Percentiles rank a stretch among this genome's conserved stretches.
These are phyloP conservation scores for Fagus sylvatica DNA, from an alignment of 306 rosid genomes.

Conservation along the genomic window DNA sequence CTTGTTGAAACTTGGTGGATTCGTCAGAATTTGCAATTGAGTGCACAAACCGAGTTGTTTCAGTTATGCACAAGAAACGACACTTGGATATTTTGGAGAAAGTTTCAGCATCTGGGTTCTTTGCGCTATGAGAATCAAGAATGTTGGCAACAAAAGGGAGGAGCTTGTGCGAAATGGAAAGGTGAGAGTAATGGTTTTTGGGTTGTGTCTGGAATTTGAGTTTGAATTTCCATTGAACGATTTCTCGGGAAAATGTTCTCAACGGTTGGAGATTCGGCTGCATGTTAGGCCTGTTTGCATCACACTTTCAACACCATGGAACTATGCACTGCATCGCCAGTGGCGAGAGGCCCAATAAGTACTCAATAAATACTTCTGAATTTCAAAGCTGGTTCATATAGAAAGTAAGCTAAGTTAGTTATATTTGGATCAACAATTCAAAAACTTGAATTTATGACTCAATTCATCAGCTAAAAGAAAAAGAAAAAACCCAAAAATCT, in stretches of 20 bases:
- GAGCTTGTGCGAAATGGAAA: slow-evolving; percentile 1
- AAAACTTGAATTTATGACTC: no score
- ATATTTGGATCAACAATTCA: no score
- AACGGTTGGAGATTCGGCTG: background rate
- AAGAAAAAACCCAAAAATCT: no score
- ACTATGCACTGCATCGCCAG: no score
- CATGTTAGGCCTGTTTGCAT: background rate
- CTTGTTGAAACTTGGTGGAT: slow-evolving; percentile 1
- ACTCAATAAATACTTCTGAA: no score
- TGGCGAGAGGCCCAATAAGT: no score
- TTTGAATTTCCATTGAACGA: slow-evolving; percentile 22
- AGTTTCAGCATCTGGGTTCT: slow-evolving; percentile 18
- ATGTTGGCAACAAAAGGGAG: slow-evolving; percentile 9
- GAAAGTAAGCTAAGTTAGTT: no score
- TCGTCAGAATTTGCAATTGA: slow-evolving; percentile 25
- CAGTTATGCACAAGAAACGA: slow-evolving; percentile 1
- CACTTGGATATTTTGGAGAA: background rate
- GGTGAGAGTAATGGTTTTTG: background rate
- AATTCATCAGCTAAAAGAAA: no score
- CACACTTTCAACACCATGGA: no score
- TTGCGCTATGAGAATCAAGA: background rate
- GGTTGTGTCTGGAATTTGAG: slow-evolving; percentile 18
- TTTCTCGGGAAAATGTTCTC: slow-evolving; percentile 26
- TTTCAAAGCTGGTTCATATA: no score
- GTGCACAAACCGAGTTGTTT: slow-evolving; percentile 29